Percentiles rank a stretch among this genome's conserved stretches.
phyloP scores from a whole-genome alignment of 768 basidiomycete genomes.

The Gloeopeniophorella convolvens region DNA sequence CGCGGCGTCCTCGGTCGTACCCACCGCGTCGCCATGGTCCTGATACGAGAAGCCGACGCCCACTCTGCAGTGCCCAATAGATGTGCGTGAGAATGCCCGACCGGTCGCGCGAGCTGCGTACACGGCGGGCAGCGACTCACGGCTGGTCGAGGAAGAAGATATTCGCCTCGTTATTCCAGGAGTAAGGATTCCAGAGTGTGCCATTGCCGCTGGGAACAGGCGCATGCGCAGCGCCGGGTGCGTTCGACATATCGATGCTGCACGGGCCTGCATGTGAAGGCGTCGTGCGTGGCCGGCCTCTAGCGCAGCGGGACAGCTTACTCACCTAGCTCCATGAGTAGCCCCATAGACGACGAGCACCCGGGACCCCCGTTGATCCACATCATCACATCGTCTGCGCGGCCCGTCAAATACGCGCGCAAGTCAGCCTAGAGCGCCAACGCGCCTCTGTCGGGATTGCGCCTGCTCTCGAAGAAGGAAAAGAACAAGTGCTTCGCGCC shows the following conservation, averaged over 20 bases:
- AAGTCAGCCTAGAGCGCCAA: too few species aligned
- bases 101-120: too few species aligned
- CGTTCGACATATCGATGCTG: conserved; percentile 49
- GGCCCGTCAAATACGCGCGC: too few species aligned
- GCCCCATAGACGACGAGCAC: conserved; percentile 45
- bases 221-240: too few species aligned
- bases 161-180: conserved; percentile 61
- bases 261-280: conserved; percentile 42
- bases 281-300: too few species aligned
- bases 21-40: conserved; percentile 59
- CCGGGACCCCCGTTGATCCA: conserved; percentile 53
- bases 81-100: too few species aligned
- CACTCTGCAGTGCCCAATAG: conserved; percentile 34
- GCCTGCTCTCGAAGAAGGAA: conserved; percentile 56
- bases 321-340: conserved; percentile 54
- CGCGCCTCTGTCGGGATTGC: conserved; percentile 36
- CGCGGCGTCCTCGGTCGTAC: conserved; percentile 76
- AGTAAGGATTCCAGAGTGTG: conserved; percentile 56
- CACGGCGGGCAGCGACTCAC: background rate
- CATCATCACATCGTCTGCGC: conserved; percentile 63
- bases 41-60: conserved; percentile 70
- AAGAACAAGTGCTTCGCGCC: conserved; percentile 51
- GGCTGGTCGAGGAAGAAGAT: conserved; percentile 69
- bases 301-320: background rate
- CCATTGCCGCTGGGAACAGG: too few species aligned